These are phyloP conservation scores for Mycosphaerella sp. DNA, from an alignment of 2,329 filamentous ascomycete genomes.

Conservation along the genomic window DNA sequence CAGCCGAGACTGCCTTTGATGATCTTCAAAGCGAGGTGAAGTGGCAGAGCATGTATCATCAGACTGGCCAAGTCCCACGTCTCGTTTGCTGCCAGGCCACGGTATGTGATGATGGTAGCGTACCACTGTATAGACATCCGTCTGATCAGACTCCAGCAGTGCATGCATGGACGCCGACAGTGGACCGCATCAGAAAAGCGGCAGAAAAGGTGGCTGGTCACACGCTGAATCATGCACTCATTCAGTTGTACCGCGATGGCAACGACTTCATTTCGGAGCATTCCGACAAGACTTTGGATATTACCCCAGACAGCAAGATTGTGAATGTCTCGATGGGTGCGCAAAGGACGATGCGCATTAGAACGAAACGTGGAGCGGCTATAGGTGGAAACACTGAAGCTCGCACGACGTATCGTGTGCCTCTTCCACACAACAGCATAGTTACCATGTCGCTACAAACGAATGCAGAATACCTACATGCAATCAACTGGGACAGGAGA, in stretches of 20 bases:
- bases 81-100: constrained; percentile 84
- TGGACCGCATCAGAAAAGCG: constrained; percentile 59
- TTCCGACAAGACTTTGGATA: constrained; percentile 93
- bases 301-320: constrained; percentile 72
- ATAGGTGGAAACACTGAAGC: not conserved
- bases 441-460: constrained; percentile 74
- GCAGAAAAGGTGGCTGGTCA: constrained; percentile 73
- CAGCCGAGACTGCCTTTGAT: constrained; percentile 58
- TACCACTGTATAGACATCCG: constrained; percentile 92
- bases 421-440: constrained; percentile 81
- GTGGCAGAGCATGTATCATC: constrained; percentile 91
- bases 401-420: constrained; percentile 59
- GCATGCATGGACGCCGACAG: constrained; percentile 66
- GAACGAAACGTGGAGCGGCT: constrained; percentile 60
- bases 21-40: constrained; percentile 66
- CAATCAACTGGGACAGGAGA: constrained; percentile 84
- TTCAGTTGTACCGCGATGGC: constrained; percentile 86
- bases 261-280: constrained; percentile 93
- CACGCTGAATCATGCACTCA: constrained; percentile 80
- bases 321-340: constrained; percentile 93
- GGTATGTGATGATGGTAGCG: constrained; percentile 66
- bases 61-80: constrained; percentile 83
- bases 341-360: constrained; percentile 80
- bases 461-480: constrained; percentile 84
- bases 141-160: constrained; percentile 79